These are phyloP conservation scores for Psilocybe mexicana DNA, from an alignment of 1,284 basidiomycete genomes.

Conservation along the genomic window DNA sequence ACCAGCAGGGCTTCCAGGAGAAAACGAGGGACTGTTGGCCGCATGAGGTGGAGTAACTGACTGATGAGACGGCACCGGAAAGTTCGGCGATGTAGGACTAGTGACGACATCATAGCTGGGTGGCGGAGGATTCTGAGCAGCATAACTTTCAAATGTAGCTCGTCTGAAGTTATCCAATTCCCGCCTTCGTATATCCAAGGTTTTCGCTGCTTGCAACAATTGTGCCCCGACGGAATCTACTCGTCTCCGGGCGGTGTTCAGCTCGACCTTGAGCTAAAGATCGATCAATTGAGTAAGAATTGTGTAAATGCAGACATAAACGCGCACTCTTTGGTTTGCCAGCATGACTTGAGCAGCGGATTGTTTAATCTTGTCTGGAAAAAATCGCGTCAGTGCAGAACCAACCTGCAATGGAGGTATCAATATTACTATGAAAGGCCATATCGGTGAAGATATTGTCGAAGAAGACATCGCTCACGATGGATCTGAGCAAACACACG, in stretches of 20 bases:
- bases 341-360: constrained; percentile 31
- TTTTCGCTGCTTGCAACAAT: constrained; percentile 32
- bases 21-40: background rate
- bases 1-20: background rate
- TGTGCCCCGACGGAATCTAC: constrained; percentile 34
- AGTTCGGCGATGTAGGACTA: constrained; percentile 7
- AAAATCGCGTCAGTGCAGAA: constrained; percentile 10
- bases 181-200: constrained; percentile 29
- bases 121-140: constrained; percentile 27
- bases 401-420: constrained; percentile 1
- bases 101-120: constrained; percentile 30
- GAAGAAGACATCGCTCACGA: constrained; percentile 43
- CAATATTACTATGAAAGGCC: constrained; percentile 37
- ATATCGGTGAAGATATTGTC: constrained; percentile 43
- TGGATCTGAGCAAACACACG: constrained; percentile 13
- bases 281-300: background rate
- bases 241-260: constrained; percentile 31
- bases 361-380: constrained; percentile 38
- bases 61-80: constrained; percentile 6
- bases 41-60: background rate
- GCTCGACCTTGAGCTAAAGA: constrained; percentile 34
- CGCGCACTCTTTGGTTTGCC: constrained; percentile 29
- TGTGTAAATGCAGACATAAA: background rate
- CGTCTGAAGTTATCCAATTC: constrained; percentile 36
- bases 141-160: constrained; percentile 35